Base-by-base conservation (phyloP, 768 basidiomycete species). In the Pulveroboletus frians region DNA sequence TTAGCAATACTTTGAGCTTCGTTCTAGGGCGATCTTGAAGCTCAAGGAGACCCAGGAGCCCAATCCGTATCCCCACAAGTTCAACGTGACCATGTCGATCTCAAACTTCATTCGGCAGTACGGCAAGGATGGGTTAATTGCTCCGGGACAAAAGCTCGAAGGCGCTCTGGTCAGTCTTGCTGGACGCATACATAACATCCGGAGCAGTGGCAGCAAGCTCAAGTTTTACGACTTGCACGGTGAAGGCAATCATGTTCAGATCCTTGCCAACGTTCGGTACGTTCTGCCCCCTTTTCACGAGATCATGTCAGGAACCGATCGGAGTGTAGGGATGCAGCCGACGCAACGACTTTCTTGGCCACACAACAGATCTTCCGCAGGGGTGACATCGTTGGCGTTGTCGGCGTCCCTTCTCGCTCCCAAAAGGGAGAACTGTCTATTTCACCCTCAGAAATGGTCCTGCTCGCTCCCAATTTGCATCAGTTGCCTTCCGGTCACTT, bases 61-160 rank as follows among this genome's bases (percentile, higher is more conserved):
- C 2, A 88, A 94, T 67, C 96, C 96, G 2, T 99, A 98, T 74
- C 96, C 96, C 7, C 96, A 99, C 84, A 99, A 99, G 81, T 99
- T 99, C 73, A 69, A 95, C 57, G 94, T 97, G 18, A 74, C 85
- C 49, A 74, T 70, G 53, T 91, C 90, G 8, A 74, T 99, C 62
- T 71, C 81, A 3, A 63, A 71, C 5, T 99, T 84, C 71, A 79
- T 98, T 66, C 66, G 75, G 5, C 69, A 77, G 47, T 98, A 90
- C 60, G 87, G 88, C 23, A 20, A 58, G 8, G 86, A 90, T 43
- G 88, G 85, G 45, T 77, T 80, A 68, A 81, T 95, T 52, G 59
- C 74, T 4, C 56, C 83, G 20, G 89, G 88, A 20, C 71, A 74
- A 61, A 85, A 83, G 73, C 72, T 89, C 2, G 77, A 84, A 9